Conservation (phyloP, 2,329 filamentous ascomycete genomes). For the Epichloe typhina region DNA sequence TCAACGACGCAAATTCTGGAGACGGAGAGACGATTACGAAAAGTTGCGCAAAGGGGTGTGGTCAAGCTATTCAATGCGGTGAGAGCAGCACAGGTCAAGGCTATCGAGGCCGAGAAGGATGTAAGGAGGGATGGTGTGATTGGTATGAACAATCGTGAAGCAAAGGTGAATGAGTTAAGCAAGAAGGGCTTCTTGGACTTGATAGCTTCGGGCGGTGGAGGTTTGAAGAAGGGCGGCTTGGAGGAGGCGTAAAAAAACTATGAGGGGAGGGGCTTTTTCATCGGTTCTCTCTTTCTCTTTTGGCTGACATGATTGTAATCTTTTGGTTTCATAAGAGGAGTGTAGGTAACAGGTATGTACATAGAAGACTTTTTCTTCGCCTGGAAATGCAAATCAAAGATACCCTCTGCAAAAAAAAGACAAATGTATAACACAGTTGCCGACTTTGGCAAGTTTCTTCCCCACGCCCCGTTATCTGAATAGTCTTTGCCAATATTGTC, state of each 20-base stretch:
- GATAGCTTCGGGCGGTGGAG: conserved; percentile 54
- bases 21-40: conserved; percentile 66
- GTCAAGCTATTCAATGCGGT: conserved; percentile 96
- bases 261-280: not conserved
- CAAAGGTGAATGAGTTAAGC: conserved; percentile 89
- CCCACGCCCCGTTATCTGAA: not conserved
- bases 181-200: conserved; percentile 93
- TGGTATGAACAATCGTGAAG: conserved; percentile 67
- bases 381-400: conserved; percentile 6
- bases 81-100: conserved; percentile 80
- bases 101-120: conserved; percentile 59
- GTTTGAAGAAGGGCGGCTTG: conserved; percentile 43
- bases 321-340: conserved; percentile 15
- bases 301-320: too few relatives aligned
- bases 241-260: conserved; percentile 32
- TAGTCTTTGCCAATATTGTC: not conserved
- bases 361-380: conserved; percentile 4
- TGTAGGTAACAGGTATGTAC: conserved; percentile 3
- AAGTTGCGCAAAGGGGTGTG: conserved; percentile 85
- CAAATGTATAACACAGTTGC: not conserved
- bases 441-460: not conserved
- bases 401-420: conserved; percentile 4
- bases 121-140: conserved; percentile 60
- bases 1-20: conserved; percentile 47
- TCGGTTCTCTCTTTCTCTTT: not conserved